A percentile compares a stretch with the other conserved stretches of the same genome.
Conservation (phyloP, 2,329 filamentous ascomycete genomes). For the Meredithiella fracta region DNA sequence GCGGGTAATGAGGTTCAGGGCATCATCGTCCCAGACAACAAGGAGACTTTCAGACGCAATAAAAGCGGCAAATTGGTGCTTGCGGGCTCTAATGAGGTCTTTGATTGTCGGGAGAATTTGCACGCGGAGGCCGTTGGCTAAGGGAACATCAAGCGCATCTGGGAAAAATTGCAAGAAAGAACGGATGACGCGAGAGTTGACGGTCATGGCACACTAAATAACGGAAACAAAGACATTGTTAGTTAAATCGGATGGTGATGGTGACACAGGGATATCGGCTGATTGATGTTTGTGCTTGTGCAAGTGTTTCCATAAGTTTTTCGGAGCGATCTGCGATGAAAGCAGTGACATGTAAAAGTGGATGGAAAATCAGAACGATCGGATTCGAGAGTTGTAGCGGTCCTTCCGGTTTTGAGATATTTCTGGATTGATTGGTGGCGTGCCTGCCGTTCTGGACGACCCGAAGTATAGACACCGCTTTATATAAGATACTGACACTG, state of each 20-base stretch:
- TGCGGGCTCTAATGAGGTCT: slow-evolving; percentile 53
- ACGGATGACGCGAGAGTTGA: slow-evolving; percentile 65
- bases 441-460: no score
- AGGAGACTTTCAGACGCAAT: slow-evolving; percentile 54
- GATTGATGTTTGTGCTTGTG: no score
- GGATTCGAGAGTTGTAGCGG: no score
- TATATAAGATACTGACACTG: no score
- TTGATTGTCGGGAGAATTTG: slow-evolving; percentile 59
- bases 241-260: neutral
- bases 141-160: slow-evolving; percentile 55
- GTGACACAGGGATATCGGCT: no score
- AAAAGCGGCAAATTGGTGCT: slow-evolving; percentile 69
- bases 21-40: slow-evolving; percentile 70
- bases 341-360: no score
- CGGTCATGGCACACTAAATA: slow-evolving; percentile 55
- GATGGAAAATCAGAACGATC: no score
- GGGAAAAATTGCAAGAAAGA: slow-evolving; percentile 59
- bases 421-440: no score
- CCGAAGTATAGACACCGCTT: no score
- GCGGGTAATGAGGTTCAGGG: slow-evolving; percentile 50
- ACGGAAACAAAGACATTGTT: neutral
- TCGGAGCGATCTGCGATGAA: no score
- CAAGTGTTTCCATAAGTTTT: no score
- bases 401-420: no score
- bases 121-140: slow-evolving; percentile 60